Percentiles rank a stretch among this genome's conserved stretches.
phyloP scores from a whole-genome alignment of 108 stramenopile species.

The Fragilariopsis cylindrus region DNA sequence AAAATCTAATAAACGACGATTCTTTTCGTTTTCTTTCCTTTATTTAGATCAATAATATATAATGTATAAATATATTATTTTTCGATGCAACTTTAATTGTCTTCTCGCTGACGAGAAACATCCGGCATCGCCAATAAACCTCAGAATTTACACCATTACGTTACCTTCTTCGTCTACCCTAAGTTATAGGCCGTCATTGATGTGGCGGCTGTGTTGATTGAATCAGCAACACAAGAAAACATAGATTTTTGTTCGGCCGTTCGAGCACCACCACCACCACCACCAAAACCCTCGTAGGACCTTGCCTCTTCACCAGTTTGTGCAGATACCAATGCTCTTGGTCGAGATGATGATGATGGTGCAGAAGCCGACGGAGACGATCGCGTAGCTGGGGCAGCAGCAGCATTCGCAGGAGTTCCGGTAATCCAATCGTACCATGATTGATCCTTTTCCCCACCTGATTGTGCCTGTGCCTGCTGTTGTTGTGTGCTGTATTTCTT shows the following conservation, averaged over 20 bases:
- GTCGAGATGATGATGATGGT: constrained; percentile 3
- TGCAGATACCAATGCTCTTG: constrained; percentile 33
- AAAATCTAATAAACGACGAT: too few relatives aligned
- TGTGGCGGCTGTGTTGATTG: constrained; percentile 53
- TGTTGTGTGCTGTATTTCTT: neutral
- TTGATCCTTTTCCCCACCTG: constrained; percentile 18
- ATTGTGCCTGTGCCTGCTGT: neutral
- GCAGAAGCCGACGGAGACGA: constrained; percentile 30
- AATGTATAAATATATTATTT: neutral
- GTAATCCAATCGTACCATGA: constrained; percentile 39
- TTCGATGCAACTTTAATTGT: neutral
- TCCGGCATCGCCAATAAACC: constrained; percentile 65
- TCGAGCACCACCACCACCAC: constrained; percentile 57
- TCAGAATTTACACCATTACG: constrained; percentile 77
- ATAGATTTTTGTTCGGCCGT: constrained; percentile 67
- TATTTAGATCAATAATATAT: neutral
- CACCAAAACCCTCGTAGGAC: constrained; percentile 37
- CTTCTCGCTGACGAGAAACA: constrained; percentile 35
- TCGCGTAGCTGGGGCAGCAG: constrained; percentile 25
- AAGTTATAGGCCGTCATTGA: constrained; percentile 34
- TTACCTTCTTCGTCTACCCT: constrained; percentile 65
- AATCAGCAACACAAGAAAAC: constrained; percentile 80
- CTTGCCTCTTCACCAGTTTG: constrained; percentile 24
- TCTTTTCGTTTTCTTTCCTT: too few relatives aligned
- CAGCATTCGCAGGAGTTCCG: constrained; percentile 8